Evolutionary conservation across 2,329 filamentous ascomycete species (phyloP).

Genomic region (Pyricularia sp.): DNA sequence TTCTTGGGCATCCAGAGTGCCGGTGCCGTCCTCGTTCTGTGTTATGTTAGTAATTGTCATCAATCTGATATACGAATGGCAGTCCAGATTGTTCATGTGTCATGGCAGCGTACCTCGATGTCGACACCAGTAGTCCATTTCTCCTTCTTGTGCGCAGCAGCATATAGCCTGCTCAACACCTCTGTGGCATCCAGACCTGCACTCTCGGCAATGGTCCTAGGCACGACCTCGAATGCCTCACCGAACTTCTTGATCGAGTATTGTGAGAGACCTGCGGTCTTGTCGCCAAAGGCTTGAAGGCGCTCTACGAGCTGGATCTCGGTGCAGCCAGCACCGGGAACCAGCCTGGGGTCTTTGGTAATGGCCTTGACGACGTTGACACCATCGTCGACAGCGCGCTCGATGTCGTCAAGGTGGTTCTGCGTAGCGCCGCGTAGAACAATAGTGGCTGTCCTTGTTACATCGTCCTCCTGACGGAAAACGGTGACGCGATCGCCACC

Average conservation of each 20-base stretch:
- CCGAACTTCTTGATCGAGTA: slow-evolving; percentile 97
- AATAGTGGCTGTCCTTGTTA: slow-evolving; percentile 84
- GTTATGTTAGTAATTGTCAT: background rate
- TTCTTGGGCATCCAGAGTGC: slow-evolving; percentile 73
- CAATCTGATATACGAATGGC: background rate
- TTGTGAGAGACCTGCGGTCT: slow-evolving; percentile 82
- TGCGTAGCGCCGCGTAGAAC: slow-evolving; percentile 92
- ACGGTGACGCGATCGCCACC: slow-evolving; percentile 96
- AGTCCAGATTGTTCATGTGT: background rate
- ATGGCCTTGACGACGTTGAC: slow-evolving; percentile 99
- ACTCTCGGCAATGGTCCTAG: slow-evolving; percentile 85
- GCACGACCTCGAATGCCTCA: slow-evolving; percentile 95
- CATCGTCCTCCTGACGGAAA: slow-evolving; percentile 90
- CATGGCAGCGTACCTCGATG: slow-evolving; percentile 51
- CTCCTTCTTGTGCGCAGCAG: slow-evolving; percentile 79
- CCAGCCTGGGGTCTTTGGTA: slow-evolving; percentile 79
- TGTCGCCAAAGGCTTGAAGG: slow-evolving; percentile 81
- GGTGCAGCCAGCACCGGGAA: slow-evolving; percentile 86
- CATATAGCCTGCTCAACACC: slow-evolving; percentile 81
- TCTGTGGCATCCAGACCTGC: slow-evolving; percentile 96
- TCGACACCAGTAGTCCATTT: slow-evolving; percentile 89
- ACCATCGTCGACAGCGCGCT: slow-evolving; percentile 92
- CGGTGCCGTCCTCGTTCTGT: slow-evolving; percentile 62
- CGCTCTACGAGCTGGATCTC: slow-evolving; percentile 90
- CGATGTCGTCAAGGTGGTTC: slow-evolving; percentile 94